Evolutionary conservation across 768 basidiomycete species (phyloP), one percentile per base, ranked within the genome.

Genomic region (Pleurotus tuoliensis): DNA sequence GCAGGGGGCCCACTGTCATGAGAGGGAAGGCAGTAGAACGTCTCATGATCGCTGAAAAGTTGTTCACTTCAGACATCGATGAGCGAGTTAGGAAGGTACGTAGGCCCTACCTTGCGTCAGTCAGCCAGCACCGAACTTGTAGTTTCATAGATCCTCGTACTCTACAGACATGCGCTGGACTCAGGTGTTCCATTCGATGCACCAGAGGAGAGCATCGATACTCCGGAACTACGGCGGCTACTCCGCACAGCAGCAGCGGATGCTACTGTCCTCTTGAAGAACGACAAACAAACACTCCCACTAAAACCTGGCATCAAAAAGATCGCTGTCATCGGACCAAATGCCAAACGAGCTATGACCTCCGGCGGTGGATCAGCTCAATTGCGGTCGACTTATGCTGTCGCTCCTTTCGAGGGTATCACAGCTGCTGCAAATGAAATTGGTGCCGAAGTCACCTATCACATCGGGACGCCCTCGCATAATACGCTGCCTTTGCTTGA

Each of bases 281-380:
- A 88, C 66, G 74, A 82, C 4, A 69, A 71, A 6, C 67, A 67
- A 1, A 55, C 86, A 27, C 7, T 79, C 80, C 24, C 73, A 77
- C 11, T 83, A 84, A 52, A 67, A 6, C 58, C 56, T 16, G 55
- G 55, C 9, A 27, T 61, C 47, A 78, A 74, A 59, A 53, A 53
- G 39, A 76, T 88, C 43, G 84, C 82, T 9, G 75, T 88, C 47
- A 83, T 87, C 58, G 86, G 85, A 0, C 82, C 83, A 3, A 86
- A 87, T 65, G 82, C 80, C 5, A 84, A 79, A 63, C 63, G 67
- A 37, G 71, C 76, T 0, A 73, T 79, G 58, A 78, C 77, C 41
- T 82, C 82, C 25, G 83, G 84, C 7, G 84, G 84, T 39, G 85
- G 86, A 20, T 83, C 82, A 8, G 85, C 84, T 1, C 67, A 71